Evolutionary conservation across 352 stramenopile genomes (phyloP), one percentile per base, ranked within the genome.

Genomic region (Bremia lactucae): DNA sequence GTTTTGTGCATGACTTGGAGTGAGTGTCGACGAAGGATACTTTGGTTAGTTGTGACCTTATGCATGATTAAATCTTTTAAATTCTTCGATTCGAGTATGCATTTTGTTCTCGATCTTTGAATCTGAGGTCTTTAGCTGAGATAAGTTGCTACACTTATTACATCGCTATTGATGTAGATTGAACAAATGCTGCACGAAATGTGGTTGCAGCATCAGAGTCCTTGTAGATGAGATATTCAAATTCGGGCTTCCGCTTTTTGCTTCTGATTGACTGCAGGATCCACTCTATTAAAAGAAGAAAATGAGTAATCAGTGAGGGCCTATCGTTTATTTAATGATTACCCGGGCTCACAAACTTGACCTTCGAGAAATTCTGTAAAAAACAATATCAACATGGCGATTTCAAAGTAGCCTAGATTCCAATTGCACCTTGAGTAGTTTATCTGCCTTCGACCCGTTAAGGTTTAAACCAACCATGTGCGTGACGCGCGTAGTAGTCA

Each of bases 401-500:
- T n/a, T n/a, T n/a, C n/a, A n/a, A n/a, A n/a, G n/a, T n/a, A n/a
- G n/a, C n/a, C n/a, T n/a, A n/a, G n/a, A n/a, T n/a, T n/a, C n/a
- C n/a, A n/a, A n/a, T n/a, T n/a, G n/a, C n/a, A 88, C 79, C 67
- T 84, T 79, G 18, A 87, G 47, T 18, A 69, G 41, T 59, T 82
- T 79, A 40, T 91, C 65, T 8, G 70, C 66, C 38, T 91, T 91
- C 11, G 72, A 72, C 4, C 69, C 68, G 42, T 67, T 89, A 28
- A 92, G 61, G 31, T 87, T 92, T 15, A 42, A 68, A 6, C 72
- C 73, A n/a, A 92, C 60, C 28, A 92, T 88, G 57, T 92, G 76
- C 21, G 79, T 92, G 22, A 85, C 53, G n/a, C 72, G 61, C 4
- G 71, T 74, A 19, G 64, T 36, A 13, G 63, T 55, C 25, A 72